Conservation (phyloP, 192 early-diverging fungal genomes). For the Linnemannia exigua region DNA sequence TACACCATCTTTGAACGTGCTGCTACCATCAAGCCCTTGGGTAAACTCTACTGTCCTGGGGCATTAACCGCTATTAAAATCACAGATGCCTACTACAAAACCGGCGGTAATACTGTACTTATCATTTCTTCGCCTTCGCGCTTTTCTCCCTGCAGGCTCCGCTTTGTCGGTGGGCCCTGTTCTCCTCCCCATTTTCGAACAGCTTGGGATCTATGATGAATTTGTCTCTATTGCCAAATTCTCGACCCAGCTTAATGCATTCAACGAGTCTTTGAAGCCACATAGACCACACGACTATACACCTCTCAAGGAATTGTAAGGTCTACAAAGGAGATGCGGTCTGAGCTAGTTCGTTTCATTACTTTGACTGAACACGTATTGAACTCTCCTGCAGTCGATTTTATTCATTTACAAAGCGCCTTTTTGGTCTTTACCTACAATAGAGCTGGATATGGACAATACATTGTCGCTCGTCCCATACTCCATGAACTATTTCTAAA, state of each 20-base stretch:
- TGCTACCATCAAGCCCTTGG: neutral
- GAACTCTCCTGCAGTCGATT: no score
- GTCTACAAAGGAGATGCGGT: no score
- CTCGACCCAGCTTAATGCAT: no score
- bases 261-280: neutral
- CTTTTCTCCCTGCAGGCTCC: neutral
- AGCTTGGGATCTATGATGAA: conserved; percentile 2
- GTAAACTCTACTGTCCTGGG: neutral
- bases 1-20: neutral
- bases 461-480: neutral
- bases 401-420: neutral
- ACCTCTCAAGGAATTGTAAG: no score
- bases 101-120: no score
- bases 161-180: neutral
- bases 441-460: neutral
- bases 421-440: no score
- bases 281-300: no score
- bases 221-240: neutral
- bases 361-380: no score
- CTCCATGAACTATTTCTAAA: neutral
- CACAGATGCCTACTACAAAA: no score
- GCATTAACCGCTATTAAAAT: no score
- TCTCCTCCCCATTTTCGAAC: neutral
- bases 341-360: no score
- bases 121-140: neutral